phyloP scores from a whole-genome alignment of 108 stramenopile species.

The Chaetoceros muelleri region DNA sequence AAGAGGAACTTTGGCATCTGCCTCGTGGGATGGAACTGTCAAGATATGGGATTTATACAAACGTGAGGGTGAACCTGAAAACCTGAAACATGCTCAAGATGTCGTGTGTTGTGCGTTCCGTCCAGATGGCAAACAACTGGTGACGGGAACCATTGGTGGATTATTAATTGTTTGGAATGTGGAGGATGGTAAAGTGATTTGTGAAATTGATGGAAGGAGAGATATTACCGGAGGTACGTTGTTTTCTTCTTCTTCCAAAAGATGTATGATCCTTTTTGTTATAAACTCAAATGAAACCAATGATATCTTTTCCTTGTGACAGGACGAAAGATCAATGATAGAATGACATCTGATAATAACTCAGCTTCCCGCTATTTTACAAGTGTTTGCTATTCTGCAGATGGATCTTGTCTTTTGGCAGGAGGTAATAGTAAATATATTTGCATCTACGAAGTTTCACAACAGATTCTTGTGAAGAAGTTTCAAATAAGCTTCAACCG shows the following conservation, averaged over 20 bases:
- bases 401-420: conserved; percentile 91
- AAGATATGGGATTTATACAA: conserved; percentile 98
- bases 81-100: conserved; percentile 85
- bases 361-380: conserved; percentile 90
- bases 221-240: conserved; percentile 76
- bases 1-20: conserved; percentile 77
- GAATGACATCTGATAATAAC: conserved; percentile 84
- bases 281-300: neutral
- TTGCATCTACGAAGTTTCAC: conserved; percentile 93
- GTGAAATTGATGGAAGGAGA: conserved; percentile 80
- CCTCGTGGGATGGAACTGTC: conserved; percentile 96
- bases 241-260: neutral
- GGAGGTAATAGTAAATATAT: conserved; percentile 97
- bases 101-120: conserved; percentile 92
- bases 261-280: neutral
- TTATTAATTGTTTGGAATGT: conserved; percentile 88
- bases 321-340: conserved; percentile 80
- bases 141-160: conserved; percentile 90
- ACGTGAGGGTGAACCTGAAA: conserved; percentile 73
- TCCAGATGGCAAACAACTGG: conserved; percentile 92
- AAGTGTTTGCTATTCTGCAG: conserved; percentile 92
- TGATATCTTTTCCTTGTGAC: neutral
- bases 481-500: conserved; percentile 98
- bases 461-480: conserved; percentile 92
- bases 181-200: conserved; percentile 64